A percentile compares a stretch with the other conserved stretches of the same genome.
phyloP scores from a whole-genome alignment of 768 basidiomycete genomes.

The Russula griseocarnosa region DNA sequence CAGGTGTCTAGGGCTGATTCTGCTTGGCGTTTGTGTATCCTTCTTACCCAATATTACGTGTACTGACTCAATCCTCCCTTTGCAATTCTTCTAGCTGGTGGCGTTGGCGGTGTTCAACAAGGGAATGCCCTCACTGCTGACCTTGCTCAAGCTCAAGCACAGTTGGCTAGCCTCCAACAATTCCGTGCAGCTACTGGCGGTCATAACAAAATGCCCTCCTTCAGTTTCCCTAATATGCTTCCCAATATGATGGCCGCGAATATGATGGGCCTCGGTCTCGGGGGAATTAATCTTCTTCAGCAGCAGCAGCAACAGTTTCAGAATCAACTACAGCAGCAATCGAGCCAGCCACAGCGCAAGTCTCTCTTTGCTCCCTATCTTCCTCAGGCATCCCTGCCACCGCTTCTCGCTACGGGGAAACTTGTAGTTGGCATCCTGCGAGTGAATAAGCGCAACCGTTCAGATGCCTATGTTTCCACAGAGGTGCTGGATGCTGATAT shows the following conservation, averaged over 20 bases:
- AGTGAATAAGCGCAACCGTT: slow-evolving; percentile 97
- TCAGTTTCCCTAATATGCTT: slow-evolving; percentile 97
- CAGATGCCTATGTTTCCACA: slow-evolving; percentile 97
- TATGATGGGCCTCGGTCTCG: slow-evolving; percentile 86
- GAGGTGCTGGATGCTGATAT: slow-evolving; percentile 98
- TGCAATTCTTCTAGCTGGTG: slow-evolving; percentile 52
- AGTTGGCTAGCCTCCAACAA: slow-evolving; percentile 91
- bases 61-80: slow-evolving; percentile 17
- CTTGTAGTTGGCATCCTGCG: slow-evolving; percentile 95
- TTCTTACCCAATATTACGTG: slow-evolving; percentile 27
- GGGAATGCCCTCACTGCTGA: slow-evolving; percentile 70
- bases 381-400: slow-evolving; percentile 95
- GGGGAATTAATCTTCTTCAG: slow-evolving; percentile 80
- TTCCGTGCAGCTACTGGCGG: slow-evolving; percentile 94
- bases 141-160: slow-evolving; percentile 95
- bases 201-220: slow-evolving; percentile 95
- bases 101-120: slow-evolving; percentile 57
- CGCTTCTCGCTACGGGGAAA: slow-evolving; percentile 93
- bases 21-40: slow-evolving; percentile 85
- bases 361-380: slow-evolving; percentile 98
- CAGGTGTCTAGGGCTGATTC: slow-evolving; percentile 73
- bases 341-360: slow-evolving; percentile 90
- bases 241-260: slow-evolving; percentile 97
- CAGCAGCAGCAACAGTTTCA: slow-evolving; percentile 95
- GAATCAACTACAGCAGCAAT: slow-evolving; percentile 91